These are phyloP conservation scores for Ampelomyces quisqualis DNA, from an alignment of 2,329 filamentous ascomycete genomes.

Conservation along the genomic window DNA sequence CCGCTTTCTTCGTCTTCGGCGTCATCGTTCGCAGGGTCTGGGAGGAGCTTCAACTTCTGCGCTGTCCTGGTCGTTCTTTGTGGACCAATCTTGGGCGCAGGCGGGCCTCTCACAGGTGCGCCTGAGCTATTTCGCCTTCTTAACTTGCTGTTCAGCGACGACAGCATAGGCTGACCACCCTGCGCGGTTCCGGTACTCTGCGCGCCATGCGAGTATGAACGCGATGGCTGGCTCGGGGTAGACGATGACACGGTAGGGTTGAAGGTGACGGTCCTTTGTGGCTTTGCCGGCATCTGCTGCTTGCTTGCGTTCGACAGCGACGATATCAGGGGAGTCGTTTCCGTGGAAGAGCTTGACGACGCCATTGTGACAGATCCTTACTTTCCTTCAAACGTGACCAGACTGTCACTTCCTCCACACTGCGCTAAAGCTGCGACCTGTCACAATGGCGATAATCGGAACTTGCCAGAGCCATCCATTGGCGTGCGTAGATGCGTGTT, in stretches of 20 bases:
- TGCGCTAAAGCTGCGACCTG: conserved; percentile 2
- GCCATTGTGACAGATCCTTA: conserved; percentile 27
- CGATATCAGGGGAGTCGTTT: conserved; percentile 42
- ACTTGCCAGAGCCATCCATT: conserved; percentile 1
- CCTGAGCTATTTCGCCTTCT: conserved; percentile 83
- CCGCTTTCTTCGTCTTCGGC: conserved; percentile 83
- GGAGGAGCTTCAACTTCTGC: conserved; percentile 95
- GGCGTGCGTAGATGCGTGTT: neutral
- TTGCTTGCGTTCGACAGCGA: conserved; percentile 34
- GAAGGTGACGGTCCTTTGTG: conserved; percentile 71
- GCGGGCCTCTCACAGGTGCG: conserved; percentile 53
- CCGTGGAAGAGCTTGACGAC: conserved; percentile 39
- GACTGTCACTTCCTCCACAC: conserved; percentile 2
- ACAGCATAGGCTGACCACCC: conserved; percentile 54
- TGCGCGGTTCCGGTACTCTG: conserved; percentile 41
- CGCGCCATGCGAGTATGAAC: conserved; percentile 29
- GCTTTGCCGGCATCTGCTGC: conserved; percentile 33
- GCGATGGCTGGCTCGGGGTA: conserved; percentile 44
- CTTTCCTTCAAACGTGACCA: neutral
- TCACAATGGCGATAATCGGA: conserved; percentile 1
- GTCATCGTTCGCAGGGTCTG: conserved; percentile 82
- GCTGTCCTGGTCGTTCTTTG: conserved; percentile 94
- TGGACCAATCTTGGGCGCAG: conserved; percentile 76
- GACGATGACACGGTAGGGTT: conserved; percentile 60
- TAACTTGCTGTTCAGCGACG: conserved; percentile 82